Percentiles rank a stretch among this genome's conserved stretches.
Evolutionary conservation across 2,329 filamentous ascomycete genomes (phyloP).

Genomic region (Colletotrichum orbiculare): DNA sequence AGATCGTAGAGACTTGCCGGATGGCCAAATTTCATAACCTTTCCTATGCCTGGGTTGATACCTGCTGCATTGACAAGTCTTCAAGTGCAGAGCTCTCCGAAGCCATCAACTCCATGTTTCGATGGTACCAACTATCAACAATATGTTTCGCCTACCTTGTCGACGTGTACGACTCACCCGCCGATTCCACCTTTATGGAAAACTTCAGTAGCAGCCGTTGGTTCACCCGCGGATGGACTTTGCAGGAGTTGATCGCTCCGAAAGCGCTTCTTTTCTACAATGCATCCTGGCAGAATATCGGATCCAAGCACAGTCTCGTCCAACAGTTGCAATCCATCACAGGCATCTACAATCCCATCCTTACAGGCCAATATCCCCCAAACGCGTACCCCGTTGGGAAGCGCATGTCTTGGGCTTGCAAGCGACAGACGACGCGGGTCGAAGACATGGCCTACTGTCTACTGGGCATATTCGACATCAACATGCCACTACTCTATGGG

Average conservation of each 20-base stretch:
- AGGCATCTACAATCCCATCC: neutral
- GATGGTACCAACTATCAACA: neutral
- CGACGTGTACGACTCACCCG: neutral
- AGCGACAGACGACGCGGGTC: conserved; percentile 37
- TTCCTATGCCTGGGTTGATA: conserved; percentile 3
- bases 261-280: conserved; percentile 3
- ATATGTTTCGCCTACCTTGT: neutral
- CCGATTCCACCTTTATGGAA: neutral
- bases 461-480: conserved; percentile 42
- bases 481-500: conserved; percentile 43
- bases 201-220: neutral
- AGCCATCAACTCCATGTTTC: neutral
- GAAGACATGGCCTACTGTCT: conserved; percentile 43
- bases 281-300: conserved; percentile 1
- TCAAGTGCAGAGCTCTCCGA: conserved; percentile 4
- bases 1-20: neutral
- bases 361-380: neutral
- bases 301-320: neutral
- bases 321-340: neutral
- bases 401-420: conserved; percentile 44
- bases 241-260: neutral
- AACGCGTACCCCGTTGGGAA: conserved; percentile 35
- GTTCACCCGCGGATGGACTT: neutral
- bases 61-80: conserved; percentile 16
- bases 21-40: neutral